Percentiles rank a stretch among this genome's conserved stretches.
Evolutionary conservation across 768 basidiomycete genomes (phyloP).

Genomic region (Myochromella boudieri): DNA sequence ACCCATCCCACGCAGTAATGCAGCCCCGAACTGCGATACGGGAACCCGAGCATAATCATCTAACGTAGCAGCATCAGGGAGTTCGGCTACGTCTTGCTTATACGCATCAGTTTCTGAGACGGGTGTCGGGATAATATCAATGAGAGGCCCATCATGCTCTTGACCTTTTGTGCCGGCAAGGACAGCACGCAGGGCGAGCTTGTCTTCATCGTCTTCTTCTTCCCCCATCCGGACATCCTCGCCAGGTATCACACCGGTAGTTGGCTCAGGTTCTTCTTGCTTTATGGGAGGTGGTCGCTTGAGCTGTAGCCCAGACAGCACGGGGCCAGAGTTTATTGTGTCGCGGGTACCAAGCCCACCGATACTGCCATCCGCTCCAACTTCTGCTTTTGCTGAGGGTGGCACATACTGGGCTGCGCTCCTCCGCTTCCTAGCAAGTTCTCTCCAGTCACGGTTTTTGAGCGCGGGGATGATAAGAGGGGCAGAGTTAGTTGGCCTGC

Average conservation of each 20-base stretch:
- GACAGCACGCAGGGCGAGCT: slow-evolving; percentile 77
- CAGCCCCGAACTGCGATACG: slow-evolving; percentile 89
- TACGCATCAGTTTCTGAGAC: slow-evolving; percentile 82
- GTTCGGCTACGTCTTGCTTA: slow-evolving; percentile 76
- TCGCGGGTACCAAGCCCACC: slow-evolving; percentile 77
- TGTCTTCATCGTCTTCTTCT: slow-evolving; percentile 69
- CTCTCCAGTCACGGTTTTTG: slow-evolving; percentile 90
- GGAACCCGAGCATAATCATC: slow-evolving; percentile 92
- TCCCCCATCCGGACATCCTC: slow-evolving; percentile 31
- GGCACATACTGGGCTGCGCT: slow-evolving; percentile 62
- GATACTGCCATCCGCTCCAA: slow-evolving; percentile 70
- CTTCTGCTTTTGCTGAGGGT: slow-evolving; percentile 50
- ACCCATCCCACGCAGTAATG: slow-evolving; percentile 94
- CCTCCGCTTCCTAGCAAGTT: slow-evolving; percentile 67
- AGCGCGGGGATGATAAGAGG: slow-evolving; percentile 86
- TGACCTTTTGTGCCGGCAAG: slow-evolving; percentile 54
- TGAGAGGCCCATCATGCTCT: slow-evolving; percentile 35
- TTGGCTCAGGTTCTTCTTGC: slow-evolving; percentile 22
- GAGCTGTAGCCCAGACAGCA: slow-evolving; percentile 65
- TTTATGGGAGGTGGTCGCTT: slow-evolving; percentile 34
- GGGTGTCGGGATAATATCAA: slow-evolving; percentile 67
- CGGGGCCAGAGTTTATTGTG: slow-evolving; percentile 74
- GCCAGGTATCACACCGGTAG: slow-evolving; percentile 12
- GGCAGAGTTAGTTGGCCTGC: slow-evolving; percentile 45
- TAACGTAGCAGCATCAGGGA: slow-evolving; percentile 74